phyloP scores from a whole-genome alignment of 192 early-diverging fungal species.

The Pilaira anomala region DNA sequence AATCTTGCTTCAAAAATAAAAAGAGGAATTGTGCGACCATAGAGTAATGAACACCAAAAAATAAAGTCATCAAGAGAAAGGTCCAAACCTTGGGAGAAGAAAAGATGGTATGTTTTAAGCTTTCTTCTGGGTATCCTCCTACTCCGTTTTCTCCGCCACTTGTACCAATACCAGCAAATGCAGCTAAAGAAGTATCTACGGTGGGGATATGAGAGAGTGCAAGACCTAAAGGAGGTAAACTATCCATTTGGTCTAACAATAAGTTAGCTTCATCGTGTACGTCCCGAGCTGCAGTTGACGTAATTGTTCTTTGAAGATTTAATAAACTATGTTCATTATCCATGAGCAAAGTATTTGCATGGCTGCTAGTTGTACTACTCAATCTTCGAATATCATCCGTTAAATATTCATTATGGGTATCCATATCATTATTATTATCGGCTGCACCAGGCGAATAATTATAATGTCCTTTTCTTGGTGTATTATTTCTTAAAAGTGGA shows the following conservation, averaged over 20 bases:
- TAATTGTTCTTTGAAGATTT: conserved; percentile 7
- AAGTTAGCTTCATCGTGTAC: conserved; percentile 24
- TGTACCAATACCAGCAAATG: conserved; percentile 11
- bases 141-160: neutral
- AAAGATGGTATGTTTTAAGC: conserved; percentile 7
- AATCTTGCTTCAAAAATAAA: conserved; percentile 29
- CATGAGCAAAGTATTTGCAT: conserved; percentile 26
- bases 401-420: neutral
- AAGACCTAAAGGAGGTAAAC: conserved; percentile 31
- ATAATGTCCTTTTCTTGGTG: too few relatives aligned
- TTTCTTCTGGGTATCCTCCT: neutral
- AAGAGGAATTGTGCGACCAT: conserved; percentile 39
- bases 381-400: conserved; percentile 13
- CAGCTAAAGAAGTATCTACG: conserved; percentile 29
- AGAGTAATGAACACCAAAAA: conserved; percentile 31
- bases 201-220: conserved; percentile 30
- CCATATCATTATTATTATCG: too few relatives aligned
- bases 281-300: conserved; percentile 16
- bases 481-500: conserved; percentile 18
- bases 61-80: conserved; percentile 27
- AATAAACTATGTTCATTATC: conserved; percentile 11
- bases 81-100: conserved; percentile 21
- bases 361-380: conserved; percentile 24
- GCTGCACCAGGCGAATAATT: too few relatives aligned
- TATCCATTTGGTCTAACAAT: conserved; percentile 16